phyloP scores from a whole-genome alignment of 345 rosid genomes.

The Hevea brasiliensis region DNA sequence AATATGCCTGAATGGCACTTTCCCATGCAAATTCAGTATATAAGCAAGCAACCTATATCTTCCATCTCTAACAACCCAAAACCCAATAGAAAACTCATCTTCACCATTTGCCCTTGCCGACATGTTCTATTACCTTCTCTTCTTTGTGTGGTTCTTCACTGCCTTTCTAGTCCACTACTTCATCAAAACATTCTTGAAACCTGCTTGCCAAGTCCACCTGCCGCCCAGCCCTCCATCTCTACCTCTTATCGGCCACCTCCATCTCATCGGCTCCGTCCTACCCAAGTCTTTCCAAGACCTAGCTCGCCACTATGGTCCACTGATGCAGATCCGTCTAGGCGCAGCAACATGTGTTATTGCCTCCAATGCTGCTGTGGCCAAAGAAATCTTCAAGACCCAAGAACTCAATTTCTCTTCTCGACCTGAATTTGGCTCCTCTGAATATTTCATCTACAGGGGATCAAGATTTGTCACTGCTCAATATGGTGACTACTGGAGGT shows the following conservation, averaged over 20 bases:
- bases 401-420: slow-evolving; percentile 46
- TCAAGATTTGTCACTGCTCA: slow-evolving; percentile 50
- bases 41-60: neutral
- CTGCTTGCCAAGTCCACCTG: neutral
- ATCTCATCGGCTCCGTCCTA: slow-evolving; percentile 36
- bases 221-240: slow-evolving; percentile 52
- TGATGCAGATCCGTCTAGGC: slow-evolving; percentile 43
- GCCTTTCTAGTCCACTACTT: slow-evolving; percentile 25
- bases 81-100: neutral
- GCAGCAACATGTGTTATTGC: slow-evolving; percentile 43
- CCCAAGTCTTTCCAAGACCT: slow-evolving; percentile 44
- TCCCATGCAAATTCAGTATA: neutral
- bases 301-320: slow-evolving; percentile 46
- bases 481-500: slow-evolving; percentile 53
- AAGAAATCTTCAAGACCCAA: slow-evolving; percentile 47
- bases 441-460: slow-evolving; percentile 47
- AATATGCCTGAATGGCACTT: neutral
- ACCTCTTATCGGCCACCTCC: slow-evolving; percentile 58
- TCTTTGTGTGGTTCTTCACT: slow-evolving; percentile 21
- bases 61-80: neutral
- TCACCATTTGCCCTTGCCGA: neutral
- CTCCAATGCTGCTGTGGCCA: slow-evolving; percentile 41
- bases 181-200: slow-evolving; percentile 15
- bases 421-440: slow-evolving; percentile 49
- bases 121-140: slow-evolving; percentile 2